Conservation (phyloP, 495 filamentous ascomycete species). For the Rhypophila decipiens region DNA sequence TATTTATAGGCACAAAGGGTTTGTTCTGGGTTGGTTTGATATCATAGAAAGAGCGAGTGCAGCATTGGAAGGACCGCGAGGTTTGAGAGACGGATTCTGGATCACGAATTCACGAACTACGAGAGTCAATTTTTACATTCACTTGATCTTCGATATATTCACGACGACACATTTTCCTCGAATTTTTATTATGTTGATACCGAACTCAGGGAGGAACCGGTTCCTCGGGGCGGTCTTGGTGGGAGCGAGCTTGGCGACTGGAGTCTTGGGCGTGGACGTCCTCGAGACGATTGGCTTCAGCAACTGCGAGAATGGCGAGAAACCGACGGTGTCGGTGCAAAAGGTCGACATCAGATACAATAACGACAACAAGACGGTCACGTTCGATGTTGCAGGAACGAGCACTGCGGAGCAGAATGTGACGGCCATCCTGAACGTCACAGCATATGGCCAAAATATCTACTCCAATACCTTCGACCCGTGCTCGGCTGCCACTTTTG, state of each 20-base stretch:
- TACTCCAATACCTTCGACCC: slow-evolving; percentile 80
- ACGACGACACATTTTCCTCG: too few relatives aligned
- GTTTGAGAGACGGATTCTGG: too few relatives aligned
- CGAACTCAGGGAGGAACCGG: slow-evolving; percentile 15
- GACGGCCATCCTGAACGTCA: slow-evolving; percentile 68
- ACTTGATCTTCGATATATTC: too few relatives aligned
- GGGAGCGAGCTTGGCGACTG: slow-evolving; percentile 25
- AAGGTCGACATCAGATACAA: slow-evolving; percentile 75
- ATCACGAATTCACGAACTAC: too few relatives aligned
- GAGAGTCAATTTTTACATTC: too few relatives aligned
- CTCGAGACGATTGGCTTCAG: slow-evolving; percentile 76
- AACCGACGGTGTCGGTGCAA: slow-evolving; percentile 63
- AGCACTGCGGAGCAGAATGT: slow-evolving; percentile 74
- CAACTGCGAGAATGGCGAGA: slow-evolving; percentile 61
- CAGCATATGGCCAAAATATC: slow-evolving; percentile 78
- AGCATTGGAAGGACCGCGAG: not conserved
- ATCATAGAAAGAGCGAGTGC: not conserved
- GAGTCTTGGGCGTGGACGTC: slow-evolving; percentile 56
- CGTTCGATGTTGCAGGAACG: slow-evolving; percentile 78
- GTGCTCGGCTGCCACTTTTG: slow-evolving; percentile 57
- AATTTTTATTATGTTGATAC: slow-evolving; percentile 12
- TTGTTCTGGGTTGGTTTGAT: not conserved
- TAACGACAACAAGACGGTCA: slow-evolving; percentile 59
- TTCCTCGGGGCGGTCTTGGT: slow-evolving; percentile 30
- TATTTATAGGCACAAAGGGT: not conserved